Conservation (phyloP, 768 basidiomycete species). For the Tylopilus vinaceipallidus region DNA sequence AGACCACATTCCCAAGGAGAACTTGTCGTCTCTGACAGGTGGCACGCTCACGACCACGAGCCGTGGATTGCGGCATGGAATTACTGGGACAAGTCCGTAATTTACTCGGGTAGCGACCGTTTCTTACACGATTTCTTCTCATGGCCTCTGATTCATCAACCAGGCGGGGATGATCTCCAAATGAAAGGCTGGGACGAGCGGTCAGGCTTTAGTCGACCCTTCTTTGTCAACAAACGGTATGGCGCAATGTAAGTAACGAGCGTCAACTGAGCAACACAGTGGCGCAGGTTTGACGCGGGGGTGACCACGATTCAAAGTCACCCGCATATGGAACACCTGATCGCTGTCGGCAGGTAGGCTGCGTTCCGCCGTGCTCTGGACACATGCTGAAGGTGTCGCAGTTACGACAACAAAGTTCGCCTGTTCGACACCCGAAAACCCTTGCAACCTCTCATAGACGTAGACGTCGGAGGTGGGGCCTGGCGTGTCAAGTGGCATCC, state of each 20-base stretch:
- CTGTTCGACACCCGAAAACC: slow-evolving; percentile 82
- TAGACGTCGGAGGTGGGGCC: slow-evolving; percentile 83
- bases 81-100: slow-evolving; percentile 73
- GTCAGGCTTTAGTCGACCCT: slow-evolving; percentile 54
- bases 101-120: slow-evolving; percentile 74
- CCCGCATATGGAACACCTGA: slow-evolving; percentile 71
- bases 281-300: slow-evolving; percentile 81
- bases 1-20: slow-evolving; percentile 44
- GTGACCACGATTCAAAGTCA: slow-evolving; percentile 89
- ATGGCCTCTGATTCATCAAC: background rate
- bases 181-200: slow-evolving; percentile 92
- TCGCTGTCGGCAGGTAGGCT: slow-evolving; percentile 87
- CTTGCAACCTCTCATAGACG: slow-evolving; percentile 50
- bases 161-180: slow-evolving; percentile 91
- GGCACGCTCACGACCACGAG: slow-evolving; percentile 91
- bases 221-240: slow-evolving; percentile 77
- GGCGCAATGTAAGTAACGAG: slow-evolving; percentile 3
- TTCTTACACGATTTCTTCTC: background rate
- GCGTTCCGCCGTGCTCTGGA: background rate
- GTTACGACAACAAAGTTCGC: slow-evolving; percentile 80
- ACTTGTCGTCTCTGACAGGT: slow-evolving; percentile 51
- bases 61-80: slow-evolving; percentile 95
- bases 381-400: slow-evolving; percentile 29
- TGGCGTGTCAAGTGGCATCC: slow-evolving; percentile 99
- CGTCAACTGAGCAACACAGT: slow-evolving; percentile 1